Base-by-base conservation (phyloP, 192 early-diverging fungal genomes). In the Backusella tarrabulga region DNA sequence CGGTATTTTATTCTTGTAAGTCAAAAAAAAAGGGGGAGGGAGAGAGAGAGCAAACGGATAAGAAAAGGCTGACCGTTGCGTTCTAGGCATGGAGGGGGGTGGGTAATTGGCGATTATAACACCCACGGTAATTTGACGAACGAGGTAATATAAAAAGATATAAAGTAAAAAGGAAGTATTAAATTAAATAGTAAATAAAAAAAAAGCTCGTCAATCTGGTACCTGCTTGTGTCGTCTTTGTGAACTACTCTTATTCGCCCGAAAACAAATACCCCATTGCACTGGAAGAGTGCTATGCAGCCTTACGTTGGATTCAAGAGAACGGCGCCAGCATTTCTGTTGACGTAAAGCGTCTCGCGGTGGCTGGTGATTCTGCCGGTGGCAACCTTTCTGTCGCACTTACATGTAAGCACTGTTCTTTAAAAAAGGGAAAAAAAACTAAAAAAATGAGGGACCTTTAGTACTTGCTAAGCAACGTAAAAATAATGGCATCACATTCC, bases 231-330 rank as follows among this genome's bases (percentile, higher is more conserved):
- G 75, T 76, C 1, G 23, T 76, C 0, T 38, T 42, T 41, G 74
- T 76, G 0, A 0, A 67, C 9, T 76, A 76, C 36, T 67, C 66
- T 50, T 29, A 21, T 2, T 29, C 66, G 5, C 75, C 75, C 11
- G 67, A 41, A n/a, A 34, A 50, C 0, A 36, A 42, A 32, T 69
- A 76, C 4, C 75, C 75, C 15, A n/a, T 38, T 34, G 75, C 75
- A 69, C 35, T 76, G n/a, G 40, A 76, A 23, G 26, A 76, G 46
- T 76, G 75, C 66, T 76, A 76, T 63, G 75, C 34, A 2, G 29
- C 67, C 34, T 41, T 76, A 6, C 17, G 40, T 9, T 76, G 75
- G 75, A 32, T 76, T 6, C 38, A 41, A 42, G 75, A 67, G 21
- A 63, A 67, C 41, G 14, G 38, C 17, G 67, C 29, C 2, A 44